Evolutionary conservation across 1,139 yeast genomes (phyloP), one percentile per base, ranked within the genome.

Genomic region (Suhomyces bribrorum): DNA sequence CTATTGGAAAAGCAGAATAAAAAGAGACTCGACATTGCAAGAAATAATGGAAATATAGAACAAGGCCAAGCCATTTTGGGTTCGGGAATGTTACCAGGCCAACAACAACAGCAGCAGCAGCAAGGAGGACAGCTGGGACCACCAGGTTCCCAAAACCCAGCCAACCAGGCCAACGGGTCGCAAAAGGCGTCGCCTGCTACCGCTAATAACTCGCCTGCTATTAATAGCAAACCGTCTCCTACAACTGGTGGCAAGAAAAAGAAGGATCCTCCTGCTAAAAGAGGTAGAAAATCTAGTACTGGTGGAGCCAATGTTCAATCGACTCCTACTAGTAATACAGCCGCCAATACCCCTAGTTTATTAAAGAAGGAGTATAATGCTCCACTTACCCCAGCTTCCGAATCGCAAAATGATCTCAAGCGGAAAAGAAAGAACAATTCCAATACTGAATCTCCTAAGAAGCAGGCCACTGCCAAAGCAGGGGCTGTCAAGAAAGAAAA

Each of bases 1-100:
- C 59, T 82, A 31, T 62, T 85, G 43, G 92, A 85, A 48, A 79
- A 79, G 48, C 89, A 83, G 54, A 83, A 83, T 57, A 82, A 81
- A 57, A 79, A 79, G 56, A 69, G 83, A 24, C 71, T 76, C 39
- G 78, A 75, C 49, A 73, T 73, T 38, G 77, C 79, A 7, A 57
- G 78, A 46, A 62, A 58, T 47, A 59, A 55, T 46, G 66, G 70
- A 1, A 55, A 50, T 9, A 37, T 44, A 11, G 58, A 53, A 4
- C 38, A 39, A 25, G 23, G 23, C 15, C 38, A 30, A 12, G 31
- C 36, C 3, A 7, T 40, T 4, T 30, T 54, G 32, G 52, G 54
- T n/a, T 41, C 54, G 15, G 57, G 57, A 5, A 54, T 57, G 61
- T 37, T 59, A 27, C 66, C 62, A 2, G 45, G 43, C 13, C 45